Evolutionary conservation across 2,329 filamentous ascomycete species (phyloP), one percentile per base, ranked within the genome.

Genomic region (Stemphylium beticola): DNA sequence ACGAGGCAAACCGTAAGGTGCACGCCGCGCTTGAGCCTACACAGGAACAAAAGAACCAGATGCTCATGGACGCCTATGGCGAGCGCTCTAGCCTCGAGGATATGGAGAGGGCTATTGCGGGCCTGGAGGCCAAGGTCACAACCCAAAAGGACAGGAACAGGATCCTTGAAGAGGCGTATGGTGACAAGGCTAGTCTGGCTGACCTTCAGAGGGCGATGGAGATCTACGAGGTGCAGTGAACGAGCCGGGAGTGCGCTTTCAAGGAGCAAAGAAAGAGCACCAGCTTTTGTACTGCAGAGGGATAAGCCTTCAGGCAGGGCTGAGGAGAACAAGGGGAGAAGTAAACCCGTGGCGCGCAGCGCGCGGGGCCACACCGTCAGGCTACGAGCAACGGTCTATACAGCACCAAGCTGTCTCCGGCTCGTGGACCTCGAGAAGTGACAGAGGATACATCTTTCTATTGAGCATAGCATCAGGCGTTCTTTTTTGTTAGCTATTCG

Each of bases 121-220:
- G 67, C 6, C 45, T 72, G n/a, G 64, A 67, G 24, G 54, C 58
- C 4, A 76, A 55, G 61, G 44, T 54, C 22, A 74, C 44, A 60
- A 64, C 55, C 18, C 49, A 74, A 2, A 66, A 74, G 1, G 72
- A 74, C 22, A 72, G 65, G 46, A 78, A 78, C 49, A 67, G 67
- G 41, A 64, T 72, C 4, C 58, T 81, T n/a, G 76, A 80, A 73
- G 77, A 80, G 32, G 77, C 78, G 2, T 81, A 81, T 49, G 79
- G 78, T 11, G 76, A 76, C 47, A 76, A 78, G 57, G 73, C 71
- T 11, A 78, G 73, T 40, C 53, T 81, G 41, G 66, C 74, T 20
- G 77, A 81, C 63, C 61, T 81, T n/a, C 69, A 79, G 58, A 69
- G 76, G 33, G 79, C 79, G 14, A 67, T 80, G 64, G 70, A 78